phyloP scores from a whole-genome alignment of 345 rosid genomes.

The Bretschneidera sinensis region DNA sequence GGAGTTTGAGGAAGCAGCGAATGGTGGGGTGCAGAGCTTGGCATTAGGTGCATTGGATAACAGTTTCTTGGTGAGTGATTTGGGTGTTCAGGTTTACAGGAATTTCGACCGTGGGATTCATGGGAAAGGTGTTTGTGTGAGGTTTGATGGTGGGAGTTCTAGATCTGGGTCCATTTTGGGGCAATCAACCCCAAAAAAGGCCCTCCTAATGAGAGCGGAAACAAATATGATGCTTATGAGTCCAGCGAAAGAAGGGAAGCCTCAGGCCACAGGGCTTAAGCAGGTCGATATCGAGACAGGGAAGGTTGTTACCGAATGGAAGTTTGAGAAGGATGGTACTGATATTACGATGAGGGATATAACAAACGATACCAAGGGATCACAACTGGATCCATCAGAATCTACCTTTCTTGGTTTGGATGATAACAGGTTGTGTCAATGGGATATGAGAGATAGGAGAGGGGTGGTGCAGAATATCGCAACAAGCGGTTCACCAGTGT shows the following conservation, averaged over 20 bases:
- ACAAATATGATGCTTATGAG: conserved; percentile 97
- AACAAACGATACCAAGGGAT: conserved; percentile 75
- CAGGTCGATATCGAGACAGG: conserved; percentile 88
- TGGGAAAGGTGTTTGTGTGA: conserved; percentile 71
- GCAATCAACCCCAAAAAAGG: conserved; percentile 66
- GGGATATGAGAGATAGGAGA: conserved; percentile 91
- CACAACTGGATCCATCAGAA: conserved; percentile 94
- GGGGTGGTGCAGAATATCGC: conserved; percentile 79
- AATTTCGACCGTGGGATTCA: conserved; percentile 71
- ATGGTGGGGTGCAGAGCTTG: conserved; percentile 92
- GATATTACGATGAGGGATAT: conserved; percentile 83
- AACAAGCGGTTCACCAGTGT: conserved; percentile 51
- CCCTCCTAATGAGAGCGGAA: conserved; percentile 87
- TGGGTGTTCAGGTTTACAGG: conserved; percentile 81
- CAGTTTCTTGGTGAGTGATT: conserved; percentile 83
- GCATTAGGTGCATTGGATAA: conserved; percentile 83
- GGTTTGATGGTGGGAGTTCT: conserved; percentile 39
- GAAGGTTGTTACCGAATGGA: conserved; percentile 87
- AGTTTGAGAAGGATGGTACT: conserved; percentile 87
- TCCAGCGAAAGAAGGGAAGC: conserved; percentile 70
- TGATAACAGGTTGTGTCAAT: conserved; percentile 88
- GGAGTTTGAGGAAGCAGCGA: conserved; percentile 85
- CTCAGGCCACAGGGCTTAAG: conserved; percentile 61
- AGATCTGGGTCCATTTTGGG: conserved; percentile 23
- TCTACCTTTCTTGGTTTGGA: conserved; percentile 88